phyloP scores from a whole-genome alignment of 305 asterid species.

The Caryopteris hybrid region DNA sequence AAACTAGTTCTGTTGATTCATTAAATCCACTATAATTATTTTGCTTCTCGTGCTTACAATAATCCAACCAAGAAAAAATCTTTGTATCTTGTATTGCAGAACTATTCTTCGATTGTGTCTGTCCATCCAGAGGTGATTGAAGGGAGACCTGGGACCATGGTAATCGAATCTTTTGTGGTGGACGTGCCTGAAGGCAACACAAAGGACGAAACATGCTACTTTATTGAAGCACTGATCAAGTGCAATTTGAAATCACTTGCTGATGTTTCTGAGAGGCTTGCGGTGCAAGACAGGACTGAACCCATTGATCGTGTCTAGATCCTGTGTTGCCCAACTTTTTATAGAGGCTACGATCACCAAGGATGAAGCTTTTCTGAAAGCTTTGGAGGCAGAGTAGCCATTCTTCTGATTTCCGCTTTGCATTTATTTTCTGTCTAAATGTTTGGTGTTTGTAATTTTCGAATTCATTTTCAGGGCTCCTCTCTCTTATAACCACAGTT shows the following conservation, averaged over 20 bases:
- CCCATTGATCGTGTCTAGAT: slow-evolving; percentile 40
- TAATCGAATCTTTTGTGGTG: slow-evolving; percentile 73
- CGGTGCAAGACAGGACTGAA: slow-evolving; percentile 56
- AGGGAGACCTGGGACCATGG: slow-evolving; percentile 67
- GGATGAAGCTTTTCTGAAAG: slow-evolving; percentile 48
- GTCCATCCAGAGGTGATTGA: slow-evolving; percentile 75
- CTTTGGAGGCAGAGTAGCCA: slow-evolving; percentile 20
- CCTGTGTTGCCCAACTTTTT: background rate
- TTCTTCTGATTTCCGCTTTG: background rate
- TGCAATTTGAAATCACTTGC: slow-evolving; percentile 77
- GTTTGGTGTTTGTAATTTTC: slow-evolving; percentile 1
- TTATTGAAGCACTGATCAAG: slow-evolving; percentile 68
- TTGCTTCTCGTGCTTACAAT: background rate
- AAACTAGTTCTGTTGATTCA: background rate
- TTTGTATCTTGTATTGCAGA: slow-evolving; percentile 37
- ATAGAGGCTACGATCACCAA: slow-evolving; percentile 30
- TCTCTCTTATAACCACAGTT: background rate
- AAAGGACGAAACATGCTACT: slow-evolving; percentile 77
- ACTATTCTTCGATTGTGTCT: slow-evolving; percentile 66
- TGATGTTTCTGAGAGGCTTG: slow-evolving; percentile 71
- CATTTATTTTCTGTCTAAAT: background rate
- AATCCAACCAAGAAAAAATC: background rate
- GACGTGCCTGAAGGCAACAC: slow-evolving; percentile 89
- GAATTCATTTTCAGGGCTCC: background rate
- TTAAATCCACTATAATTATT: background rate